Conservation (phyloP, 1,284 basidiomycete genomes). For the Megacollybia platyphylla region DNA sequence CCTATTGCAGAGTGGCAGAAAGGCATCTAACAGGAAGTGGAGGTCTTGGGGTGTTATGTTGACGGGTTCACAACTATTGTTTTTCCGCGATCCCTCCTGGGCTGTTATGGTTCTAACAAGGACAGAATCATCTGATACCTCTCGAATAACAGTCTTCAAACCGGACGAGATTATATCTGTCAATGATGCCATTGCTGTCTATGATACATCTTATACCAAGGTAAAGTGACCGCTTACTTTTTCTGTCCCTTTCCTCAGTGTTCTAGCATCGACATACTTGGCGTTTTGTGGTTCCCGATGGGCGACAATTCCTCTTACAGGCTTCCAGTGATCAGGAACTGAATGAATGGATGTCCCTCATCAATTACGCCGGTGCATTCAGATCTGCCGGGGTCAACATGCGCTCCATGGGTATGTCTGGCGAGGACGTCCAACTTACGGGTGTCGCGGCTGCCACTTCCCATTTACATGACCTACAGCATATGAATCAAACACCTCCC, state of each 20-base stretch:
- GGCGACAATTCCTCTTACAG: slow-evolving; percentile 77
- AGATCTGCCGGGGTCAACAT: slow-evolving; percentile 79
- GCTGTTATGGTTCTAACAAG: slow-evolving; percentile 46
- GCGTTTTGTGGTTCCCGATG: slow-evolving; percentile 65
- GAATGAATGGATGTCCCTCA: slow-evolving; percentile 85
- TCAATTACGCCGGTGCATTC: slow-evolving; percentile 94
- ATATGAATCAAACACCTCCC: slow-evolving; percentile 17
- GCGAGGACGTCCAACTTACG: slow-evolving; percentile 61
- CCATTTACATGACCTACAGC: slow-evolving; percentile 55
- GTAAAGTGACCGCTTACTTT: slow-evolving; percentile 21
- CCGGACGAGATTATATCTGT: slow-evolving; percentile 85
- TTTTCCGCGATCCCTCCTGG: slow-evolving; percentile 81
- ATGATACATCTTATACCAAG: slow-evolving; percentile 67
- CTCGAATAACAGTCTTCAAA: slow-evolving; percentile 52
- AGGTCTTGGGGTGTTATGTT: slow-evolving; percentile 77
- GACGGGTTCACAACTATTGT: slow-evolving; percentile 82
- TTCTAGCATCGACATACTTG: slow-evolving; percentile 61
- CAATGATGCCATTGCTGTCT: slow-evolving; percentile 68
- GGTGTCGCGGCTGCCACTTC: slow-evolving; percentile 78
- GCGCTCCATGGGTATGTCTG: slow-evolving; percentile 59
- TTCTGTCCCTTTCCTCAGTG: slow-evolving; percentile 4
- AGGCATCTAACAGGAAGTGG: slow-evolving; percentile 77
- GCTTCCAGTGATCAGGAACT: slow-evolving; percentile 62
- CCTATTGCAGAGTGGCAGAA: slow-evolving; percentile 63
- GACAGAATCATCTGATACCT: slow-evolving; percentile 26